Conservation (phyloP, 2,329 filamentous ascomycete species). For the Byssothecium circinans region DNA sequence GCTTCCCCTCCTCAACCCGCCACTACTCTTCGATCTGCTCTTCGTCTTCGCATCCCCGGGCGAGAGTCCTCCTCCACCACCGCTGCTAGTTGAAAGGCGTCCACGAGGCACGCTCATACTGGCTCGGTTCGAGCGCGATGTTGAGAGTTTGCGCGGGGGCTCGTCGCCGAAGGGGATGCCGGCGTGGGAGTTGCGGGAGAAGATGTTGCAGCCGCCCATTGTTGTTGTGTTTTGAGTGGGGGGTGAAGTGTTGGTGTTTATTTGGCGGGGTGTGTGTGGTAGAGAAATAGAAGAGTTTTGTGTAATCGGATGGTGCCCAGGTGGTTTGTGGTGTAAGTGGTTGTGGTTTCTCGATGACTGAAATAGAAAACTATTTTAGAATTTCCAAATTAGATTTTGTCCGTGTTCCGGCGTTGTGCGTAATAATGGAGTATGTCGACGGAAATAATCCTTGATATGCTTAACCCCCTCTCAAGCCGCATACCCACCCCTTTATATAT, state of each 20-base stretch:
- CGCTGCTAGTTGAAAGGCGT: conserved; percentile 1
- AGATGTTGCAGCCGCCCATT: conserved; percentile 12
- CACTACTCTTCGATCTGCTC: neutral
- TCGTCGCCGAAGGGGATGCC: conserved; percentile 5
- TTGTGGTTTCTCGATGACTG: too few species aligned
- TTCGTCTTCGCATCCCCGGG: neutral
- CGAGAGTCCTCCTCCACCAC: neutral
- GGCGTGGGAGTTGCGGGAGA: conserved; percentile 5
- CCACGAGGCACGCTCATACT: conserved; percentile 4
- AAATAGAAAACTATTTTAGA: too few species aligned
- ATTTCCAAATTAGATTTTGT: too few species aligned
- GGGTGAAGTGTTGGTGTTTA: neutral
- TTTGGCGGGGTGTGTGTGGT: too few species aligned
- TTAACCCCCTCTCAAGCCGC: too few species aligned
- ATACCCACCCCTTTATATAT: too few species aligned
- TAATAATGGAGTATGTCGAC: too few species aligned
- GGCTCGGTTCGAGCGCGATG: conserved; percentile 1
- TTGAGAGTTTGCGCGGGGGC: conserved; percentile 4
- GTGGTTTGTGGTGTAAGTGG: too few species aligned
- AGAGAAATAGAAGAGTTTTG: too few species aligned
- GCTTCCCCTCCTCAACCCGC: neutral
- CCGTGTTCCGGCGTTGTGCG: too few species aligned
- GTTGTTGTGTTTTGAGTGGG: neutral
- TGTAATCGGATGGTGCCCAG: too few species aligned
- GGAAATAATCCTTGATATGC: too few species aligned